These are phyloP conservation scores for Rhododendron simsii DNA, from an alignment of 148 eudicot species.

Conservation along the genomic window DNA sequence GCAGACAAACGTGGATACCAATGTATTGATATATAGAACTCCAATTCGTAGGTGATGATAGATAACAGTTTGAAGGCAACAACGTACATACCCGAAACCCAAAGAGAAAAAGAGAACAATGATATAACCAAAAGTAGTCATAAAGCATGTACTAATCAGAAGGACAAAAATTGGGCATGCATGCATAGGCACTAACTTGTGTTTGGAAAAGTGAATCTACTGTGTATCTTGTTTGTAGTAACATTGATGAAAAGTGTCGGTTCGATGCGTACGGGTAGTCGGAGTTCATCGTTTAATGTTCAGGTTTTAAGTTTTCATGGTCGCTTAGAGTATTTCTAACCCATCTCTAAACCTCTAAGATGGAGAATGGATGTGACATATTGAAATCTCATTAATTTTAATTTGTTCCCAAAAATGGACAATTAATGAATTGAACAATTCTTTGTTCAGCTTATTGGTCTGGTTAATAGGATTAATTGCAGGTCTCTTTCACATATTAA, in stretches of 20 bases:
- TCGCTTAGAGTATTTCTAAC: no score
- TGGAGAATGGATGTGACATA: no score
- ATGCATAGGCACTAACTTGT: neutral
- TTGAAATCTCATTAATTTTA: no score
- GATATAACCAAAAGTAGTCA: neutral
- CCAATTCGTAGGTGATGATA: neutral
- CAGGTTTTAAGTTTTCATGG: neutral
- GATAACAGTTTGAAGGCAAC: neutral
- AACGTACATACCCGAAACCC: neutral
- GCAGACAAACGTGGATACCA: neutral
- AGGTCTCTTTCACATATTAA: no score
- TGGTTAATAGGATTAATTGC: no score
- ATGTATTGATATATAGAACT: neutral
- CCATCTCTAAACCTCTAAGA: no score
- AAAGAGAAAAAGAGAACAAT: neutral
- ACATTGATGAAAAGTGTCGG: neutral
- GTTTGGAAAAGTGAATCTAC: neutral
- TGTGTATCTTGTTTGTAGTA: neutral
- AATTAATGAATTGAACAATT: no score
- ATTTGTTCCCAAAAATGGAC: no score
- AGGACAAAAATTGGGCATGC: neutral
- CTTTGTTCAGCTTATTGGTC: no score
- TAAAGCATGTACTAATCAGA: neutral
- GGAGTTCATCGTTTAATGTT: neutral
- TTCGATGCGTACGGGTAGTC: neutral